Base-by-base conservation (phyloP, 805 yeast genomes). In the Tetrapisispora nanseiensis region DNA sequence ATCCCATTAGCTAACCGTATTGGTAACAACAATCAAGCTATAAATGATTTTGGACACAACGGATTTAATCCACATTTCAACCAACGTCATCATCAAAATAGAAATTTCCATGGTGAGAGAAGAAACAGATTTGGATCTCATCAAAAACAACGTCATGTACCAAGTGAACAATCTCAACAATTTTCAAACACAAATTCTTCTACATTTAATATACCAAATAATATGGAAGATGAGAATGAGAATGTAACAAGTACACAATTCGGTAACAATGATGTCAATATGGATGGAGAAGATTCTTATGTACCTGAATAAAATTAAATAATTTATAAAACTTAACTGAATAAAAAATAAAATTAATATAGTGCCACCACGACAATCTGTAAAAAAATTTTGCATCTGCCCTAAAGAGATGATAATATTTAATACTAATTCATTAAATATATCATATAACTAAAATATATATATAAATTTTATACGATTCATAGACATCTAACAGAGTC, bases 1-100 rank as follows among this genome's bases (percentile, higher is more conserved):
- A 62, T 66, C 13, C 62, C 69, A 33, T 51, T 62, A 32, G 62
- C 62, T 33, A 63, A 61, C 28, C 54, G 62, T 27, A 55, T 52
- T 30, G 61, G 59, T 21, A 41, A 26, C 23, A 43, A 37, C 18
- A 43, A 37, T 22, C 39, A 27, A 28, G 44, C 37, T 24, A 23
- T 20, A 11, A 29, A 42, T 32, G 30, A 26, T 37, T 33, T 31
- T 16, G 34, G 41, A 20, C 26, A 37, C 9, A 35, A 35, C 13
- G 18, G 23, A 26, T 35, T 35, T 13, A 35, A 35, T 18, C 19
- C 23, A 35, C 38, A 23, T 12, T n/a, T n/a, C 4, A 11, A 22
- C 8, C 28, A 33, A 22, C 24, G 16, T n/a, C 30, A 15, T n/a
- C 38, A 23, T 15, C 46, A 41, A 2, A 45, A 44, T 22, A 43